Evolutionary conservation across 331 rosid species (phyloP).

Genomic region (Acacia pycnantha): DNA sequence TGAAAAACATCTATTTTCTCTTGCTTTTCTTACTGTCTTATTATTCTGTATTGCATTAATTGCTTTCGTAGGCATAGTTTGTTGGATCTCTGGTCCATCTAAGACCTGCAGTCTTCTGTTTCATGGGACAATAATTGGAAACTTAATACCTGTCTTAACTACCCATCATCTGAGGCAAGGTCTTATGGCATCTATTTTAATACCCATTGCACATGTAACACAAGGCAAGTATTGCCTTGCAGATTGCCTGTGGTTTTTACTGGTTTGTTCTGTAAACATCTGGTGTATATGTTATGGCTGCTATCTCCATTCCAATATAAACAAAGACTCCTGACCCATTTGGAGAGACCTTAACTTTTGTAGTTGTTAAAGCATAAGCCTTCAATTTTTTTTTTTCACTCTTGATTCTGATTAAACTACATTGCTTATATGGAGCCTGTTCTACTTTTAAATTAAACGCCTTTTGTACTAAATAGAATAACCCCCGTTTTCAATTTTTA

Average conservation of each 20-base stretch:
- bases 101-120: not conserved
- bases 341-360: not conserved
- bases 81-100: not conserved
- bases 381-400: not conserved
- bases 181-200: constrained; percentile 1
- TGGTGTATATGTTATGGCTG: not conserved
- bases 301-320: not conserved
- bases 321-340: not conserved
- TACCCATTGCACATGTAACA: not conserved
- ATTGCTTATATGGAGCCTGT: not conserved
- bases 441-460: not conserved
- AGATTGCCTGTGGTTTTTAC: not conserved
- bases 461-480: not conserved
- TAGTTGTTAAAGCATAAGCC: not conserved
- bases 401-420: not conserved
- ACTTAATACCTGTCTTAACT: not conserved
- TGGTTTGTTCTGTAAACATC: not conserved
- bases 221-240: not conserved
- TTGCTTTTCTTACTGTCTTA: not conserved
- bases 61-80: not conserved
- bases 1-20: not conserved
- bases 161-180: not conserved
- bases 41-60: not conserved
- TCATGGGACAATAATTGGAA: not conserved
- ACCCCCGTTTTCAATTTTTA: not conserved